These are phyloP conservation scores for Gremmenia infestans DNA, from an alignment of 2,329 filamentous ascomycete species.

Conservation along the genomic window DNA sequence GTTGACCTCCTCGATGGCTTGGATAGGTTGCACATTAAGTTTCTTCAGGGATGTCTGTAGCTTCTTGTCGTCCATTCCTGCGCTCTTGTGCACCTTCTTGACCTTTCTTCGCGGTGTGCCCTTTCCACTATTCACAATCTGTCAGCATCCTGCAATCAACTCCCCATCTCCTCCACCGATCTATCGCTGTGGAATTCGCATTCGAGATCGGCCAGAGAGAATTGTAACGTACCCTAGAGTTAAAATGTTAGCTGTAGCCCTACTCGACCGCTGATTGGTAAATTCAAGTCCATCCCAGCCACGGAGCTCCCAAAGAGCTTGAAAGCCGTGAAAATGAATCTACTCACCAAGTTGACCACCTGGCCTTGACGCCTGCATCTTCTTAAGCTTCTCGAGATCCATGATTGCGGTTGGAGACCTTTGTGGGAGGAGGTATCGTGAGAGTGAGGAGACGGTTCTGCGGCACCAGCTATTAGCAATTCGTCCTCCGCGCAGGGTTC, in stretches of 20 bases:
- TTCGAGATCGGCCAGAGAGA: conserved; percentile 1
- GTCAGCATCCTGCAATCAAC: conserved; percentile 21
- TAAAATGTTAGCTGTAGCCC: conserved; percentile 13
- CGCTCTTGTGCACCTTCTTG: conserved; percentile 94
- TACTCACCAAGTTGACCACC: conserved; percentile 27
- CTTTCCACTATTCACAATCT: conserved; percentile 64
- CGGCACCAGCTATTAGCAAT: conserved; percentile 2
- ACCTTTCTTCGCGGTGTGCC: conserved; percentile 95
- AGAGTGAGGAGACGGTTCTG: conserved; percentile 9
- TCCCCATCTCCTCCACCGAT: conserved; percentile 3
- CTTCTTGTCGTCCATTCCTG: conserved; percentile 98
- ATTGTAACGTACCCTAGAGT: conserved; percentile 21
- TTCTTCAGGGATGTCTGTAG: conserved; percentile 96
- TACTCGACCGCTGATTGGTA: neutral
- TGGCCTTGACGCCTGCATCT: conserved; percentile 60
- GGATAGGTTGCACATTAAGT: conserved; percentile 99
- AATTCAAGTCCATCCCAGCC: neutral
- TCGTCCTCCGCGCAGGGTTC: neutral
- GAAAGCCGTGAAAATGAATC: neutral
- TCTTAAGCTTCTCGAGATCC: conserved; percentile 63
- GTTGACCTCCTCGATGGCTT: conserved; percentile 99
- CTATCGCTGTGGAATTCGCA: neutral
- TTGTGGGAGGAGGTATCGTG: conserved; percentile 19
- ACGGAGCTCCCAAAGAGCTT: neutral
- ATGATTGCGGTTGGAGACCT: conserved; percentile 42